These are phyloP conservation scores for Emericellopsis atlantica DNA, from an alignment of 2,329 filamentous ascomycete species.

Conservation along the genomic window DNA sequence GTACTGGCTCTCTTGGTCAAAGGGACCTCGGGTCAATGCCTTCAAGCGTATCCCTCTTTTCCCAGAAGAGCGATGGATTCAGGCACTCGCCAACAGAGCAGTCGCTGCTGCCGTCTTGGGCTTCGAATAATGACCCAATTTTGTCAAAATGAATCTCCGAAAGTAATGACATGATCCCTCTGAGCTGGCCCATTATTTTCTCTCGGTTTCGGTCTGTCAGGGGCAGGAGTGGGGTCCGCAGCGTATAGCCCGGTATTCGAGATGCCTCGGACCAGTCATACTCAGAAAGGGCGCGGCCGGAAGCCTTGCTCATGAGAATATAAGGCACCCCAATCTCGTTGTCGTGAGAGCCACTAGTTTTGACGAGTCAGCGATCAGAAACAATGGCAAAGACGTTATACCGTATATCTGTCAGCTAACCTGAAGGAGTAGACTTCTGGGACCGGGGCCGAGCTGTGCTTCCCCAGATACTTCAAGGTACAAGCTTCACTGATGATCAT, in stretches of 20 bases:
- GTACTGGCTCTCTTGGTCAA: conserved; percentile 10
- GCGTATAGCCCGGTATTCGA: conserved; percentile 3
- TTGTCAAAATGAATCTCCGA: conserved; percentile 7
- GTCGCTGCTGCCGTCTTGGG: conserved; percentile 2
- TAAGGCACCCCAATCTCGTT: conserved; percentile 11
- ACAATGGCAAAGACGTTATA: background rate
- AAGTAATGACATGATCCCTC: conserved; percentile 7
- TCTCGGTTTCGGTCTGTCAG: conserved; percentile 6
- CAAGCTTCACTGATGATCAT: conserved; percentile 9
- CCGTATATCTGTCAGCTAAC: conserved; percentile 2
- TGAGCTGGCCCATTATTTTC: conserved; percentile 9
- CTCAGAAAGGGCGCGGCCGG: conserved; percentile 6
- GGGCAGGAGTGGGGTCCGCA: conserved; percentile 5
- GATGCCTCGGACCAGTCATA: conserved; percentile 7
- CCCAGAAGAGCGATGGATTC: conserved; percentile 8
- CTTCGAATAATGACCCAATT: conserved; percentile 10
- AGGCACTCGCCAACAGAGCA: conserved; percentile 10
- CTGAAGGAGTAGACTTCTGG: conserved; percentile 10
- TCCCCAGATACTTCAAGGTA: conserved; percentile 8
- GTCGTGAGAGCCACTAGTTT: background rate
- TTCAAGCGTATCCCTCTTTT: conserved; percentile 10
- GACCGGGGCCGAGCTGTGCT: conserved; percentile 6
- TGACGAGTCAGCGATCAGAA: background rate
- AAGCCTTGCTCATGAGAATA: conserved; percentile 11
- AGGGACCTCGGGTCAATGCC: conserved; percentile 13